Evolutionary conservation across 2,329 filamentous ascomycete genomes (phyloP).

Genomic region (Pseudogymnoascus sp.): DNA sequence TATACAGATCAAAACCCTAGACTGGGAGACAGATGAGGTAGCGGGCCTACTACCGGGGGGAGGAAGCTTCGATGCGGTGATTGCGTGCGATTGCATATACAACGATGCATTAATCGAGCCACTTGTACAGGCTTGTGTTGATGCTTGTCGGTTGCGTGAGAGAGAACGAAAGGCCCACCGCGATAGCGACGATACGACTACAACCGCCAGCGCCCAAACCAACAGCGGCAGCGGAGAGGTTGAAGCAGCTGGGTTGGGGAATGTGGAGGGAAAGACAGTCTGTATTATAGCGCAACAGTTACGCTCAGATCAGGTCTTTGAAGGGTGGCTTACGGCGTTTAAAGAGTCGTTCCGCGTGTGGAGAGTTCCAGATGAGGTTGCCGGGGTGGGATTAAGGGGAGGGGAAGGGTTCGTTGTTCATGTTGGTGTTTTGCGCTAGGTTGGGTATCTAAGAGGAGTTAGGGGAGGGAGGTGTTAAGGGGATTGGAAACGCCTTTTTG

Average conservation of each 20-base stretch:
- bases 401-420: slow-evolving; percentile 76
- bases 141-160: slow-evolving; percentile 56
- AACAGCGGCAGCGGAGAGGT: slow-evolving; percentile 8
- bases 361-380: slow-evolving; percentile 57
- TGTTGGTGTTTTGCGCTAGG: slow-evolving; percentile 53
- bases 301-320: slow-evolving; percentile 75
- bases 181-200: not conserved
- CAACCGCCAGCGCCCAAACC: too few species aligned
- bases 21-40: slow-evolving; percentile 70
- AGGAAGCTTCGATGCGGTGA: slow-evolving; percentile 56
- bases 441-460: not conserved
- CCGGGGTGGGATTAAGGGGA: slow-evolving; percentile 49
- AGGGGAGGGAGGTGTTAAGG: not conserved
- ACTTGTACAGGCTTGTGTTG: slow-evolving; percentile 71
- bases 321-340: slow-evolving; percentile 68
- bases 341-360: slow-evolving; percentile 60
- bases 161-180: not conserved
- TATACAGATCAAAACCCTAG: slow-evolving; percentile 54
- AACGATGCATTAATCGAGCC: slow-evolving; percentile 79
- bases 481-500: too few species aligned
- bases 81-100: slow-evolving; percentile 93
- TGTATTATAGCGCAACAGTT: slow-evolving; percentile 86
- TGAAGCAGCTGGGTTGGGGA: not conserved
- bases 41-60: slow-evolving; percentile 29
- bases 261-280: slow-evolving; percentile 44